Evolutionary conservation across 495 filamentous ascomycete species (phyloP), one percentile per base, ranked within the genome.

Genomic region (Pyrenula massariospora): DNA sequence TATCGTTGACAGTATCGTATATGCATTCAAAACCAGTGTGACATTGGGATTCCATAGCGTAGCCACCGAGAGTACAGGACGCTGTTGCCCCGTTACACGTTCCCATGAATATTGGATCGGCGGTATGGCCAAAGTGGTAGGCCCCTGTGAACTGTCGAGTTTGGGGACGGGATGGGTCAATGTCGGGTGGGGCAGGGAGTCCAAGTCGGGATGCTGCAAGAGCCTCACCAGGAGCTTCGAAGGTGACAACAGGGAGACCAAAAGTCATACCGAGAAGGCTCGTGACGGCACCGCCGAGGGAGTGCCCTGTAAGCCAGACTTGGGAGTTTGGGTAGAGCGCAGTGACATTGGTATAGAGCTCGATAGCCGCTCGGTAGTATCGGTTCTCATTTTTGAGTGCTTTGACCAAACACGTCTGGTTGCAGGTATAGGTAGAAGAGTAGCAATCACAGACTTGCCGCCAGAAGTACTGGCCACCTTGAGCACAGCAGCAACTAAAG

Each of bases 401-500:
- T 54, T 84, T 77, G 48, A 78, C 74, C 1, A 98, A 81, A 66
- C 93, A 98, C 2, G 90, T 95, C 54, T 88, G 79, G 63, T 96
- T 96, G 71, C 91, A 96, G 10, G 84, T 86, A 60, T 88, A 97
- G 1, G 89, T 86, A 2, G 80, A 77, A 12, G 81, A 86, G 61
- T 87, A 86, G 67, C 93, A 98, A 64, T 95, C 86, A 66, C 93
- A 98, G 50, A 94, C 89, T 64, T 93, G 85, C 54, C 84, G 82
- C 86, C 89, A 96, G 22, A 89, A 80, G 71, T 82, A 86, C 15
- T 88, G 87, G 0, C 89, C 88, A 57, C 94, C 89, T 72, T 96
- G 88, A 11, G 83, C 93, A 71, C 93, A 98, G 66, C 93, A 98
- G 71, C 93, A 98, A 65, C 91, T 91, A 73, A 96, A 96, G 66